phyloP scores from a whole-genome alignment of 2,329 filamentous ascomycete species.

The Alternaria sp. region DNA sequence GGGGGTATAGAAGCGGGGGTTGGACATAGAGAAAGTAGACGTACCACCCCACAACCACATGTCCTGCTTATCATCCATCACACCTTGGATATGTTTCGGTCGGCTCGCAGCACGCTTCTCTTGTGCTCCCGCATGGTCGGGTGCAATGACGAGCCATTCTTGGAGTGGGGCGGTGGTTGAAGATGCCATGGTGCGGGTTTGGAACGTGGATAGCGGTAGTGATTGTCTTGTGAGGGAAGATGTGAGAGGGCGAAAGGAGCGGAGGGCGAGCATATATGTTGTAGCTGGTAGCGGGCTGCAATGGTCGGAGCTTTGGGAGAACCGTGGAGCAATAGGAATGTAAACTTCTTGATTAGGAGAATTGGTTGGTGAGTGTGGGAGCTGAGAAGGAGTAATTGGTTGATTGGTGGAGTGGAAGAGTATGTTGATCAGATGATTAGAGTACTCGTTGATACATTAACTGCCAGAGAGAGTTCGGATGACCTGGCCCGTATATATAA shows the following conservation, averaged over 20 bases:
- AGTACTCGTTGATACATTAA: too few relatives aligned
- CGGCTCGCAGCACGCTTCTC: constrained; percentile 56
- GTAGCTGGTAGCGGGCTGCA: background rate
- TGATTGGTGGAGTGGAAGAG: background rate
- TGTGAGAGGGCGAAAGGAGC: constrained; percentile 11
- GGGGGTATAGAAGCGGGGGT: too few relatives aligned
- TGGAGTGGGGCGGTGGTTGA: constrained; percentile 30
- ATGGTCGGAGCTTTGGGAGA: background rate
- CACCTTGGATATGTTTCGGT: constrained; percentile 44
- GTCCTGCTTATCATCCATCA: constrained; percentile 39
- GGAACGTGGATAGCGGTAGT: background rate
- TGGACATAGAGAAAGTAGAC: constrained; percentile 14
- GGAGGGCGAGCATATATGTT: constrained; percentile 19
- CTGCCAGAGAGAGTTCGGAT: background rate
- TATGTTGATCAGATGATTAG: background rate
- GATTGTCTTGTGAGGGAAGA: background rate
- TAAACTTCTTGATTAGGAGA: background rate
- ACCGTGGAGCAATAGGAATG: background rate
- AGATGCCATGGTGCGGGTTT: constrained; percentile 35
- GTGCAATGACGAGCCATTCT: constrained; percentile 62
- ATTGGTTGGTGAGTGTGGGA: background rate
- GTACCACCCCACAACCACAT: constrained; percentile 51
- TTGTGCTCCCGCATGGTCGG: constrained; percentile 55
- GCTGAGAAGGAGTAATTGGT: too few relatives aligned
- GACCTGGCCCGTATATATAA: too few relatives aligned